Conservation (phyloP, 2,329 filamentous ascomycete species). For the Colletotrichum sp. region DNA sequence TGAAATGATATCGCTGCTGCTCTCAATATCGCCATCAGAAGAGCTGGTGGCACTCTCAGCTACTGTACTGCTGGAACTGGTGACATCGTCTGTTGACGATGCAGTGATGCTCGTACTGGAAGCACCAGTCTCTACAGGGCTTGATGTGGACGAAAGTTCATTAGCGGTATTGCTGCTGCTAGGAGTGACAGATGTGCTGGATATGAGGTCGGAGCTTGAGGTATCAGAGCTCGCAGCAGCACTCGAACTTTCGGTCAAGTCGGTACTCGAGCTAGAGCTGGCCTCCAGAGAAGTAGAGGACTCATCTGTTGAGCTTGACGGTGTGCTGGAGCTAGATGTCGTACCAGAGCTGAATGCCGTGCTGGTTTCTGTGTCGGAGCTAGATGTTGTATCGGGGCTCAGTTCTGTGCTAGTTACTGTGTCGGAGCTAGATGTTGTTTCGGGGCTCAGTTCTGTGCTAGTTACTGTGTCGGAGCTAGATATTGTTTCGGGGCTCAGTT, state of each 20-base stretch:
- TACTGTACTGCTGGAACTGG: neutral
- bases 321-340: neutral
- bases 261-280: neutral
- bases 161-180: neutral
- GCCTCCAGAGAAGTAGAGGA: neutral
- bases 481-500: neutral
- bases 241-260: neutral
- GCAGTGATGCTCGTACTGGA: neutral
- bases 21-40: neutral
- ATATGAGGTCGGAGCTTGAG: neutral
- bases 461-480: neutral
- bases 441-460: neutral
- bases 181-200: neutral
- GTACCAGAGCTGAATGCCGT: neutral
- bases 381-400: neutral
- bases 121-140: neutral
- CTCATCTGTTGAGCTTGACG: neutral
- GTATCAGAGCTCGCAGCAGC: neutral
- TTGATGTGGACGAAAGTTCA: neutral
- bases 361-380: too few relatives aligned
- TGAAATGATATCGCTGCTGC: neutral
- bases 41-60: neutral
- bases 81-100: neutral
- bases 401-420: neutral
- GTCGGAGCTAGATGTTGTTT: neutral